Evolutionary conservation across 805 yeast species (phyloP), one percentile per base, ranked within the genome.

Genomic region (Candida taoyuanica): DNA sequence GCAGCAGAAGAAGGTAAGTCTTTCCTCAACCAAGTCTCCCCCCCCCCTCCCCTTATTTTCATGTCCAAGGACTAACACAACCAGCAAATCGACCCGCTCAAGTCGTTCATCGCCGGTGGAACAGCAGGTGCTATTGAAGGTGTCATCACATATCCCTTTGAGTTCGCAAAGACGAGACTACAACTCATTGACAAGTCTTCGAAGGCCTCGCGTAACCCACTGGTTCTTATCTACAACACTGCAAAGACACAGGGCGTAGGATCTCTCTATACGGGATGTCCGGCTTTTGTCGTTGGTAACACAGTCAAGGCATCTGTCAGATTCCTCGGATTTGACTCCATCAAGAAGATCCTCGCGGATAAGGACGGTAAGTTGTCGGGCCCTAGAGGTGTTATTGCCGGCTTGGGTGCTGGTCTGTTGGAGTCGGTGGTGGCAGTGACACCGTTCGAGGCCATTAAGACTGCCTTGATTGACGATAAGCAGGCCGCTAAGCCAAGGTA

Each of bases 71-170:
- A 34, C 29, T 27, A 31, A 31, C 40, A n/a, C 12, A 7, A 7
- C 19, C 15, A 34, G 40, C 73, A 56, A 74, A 44, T 77, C 12
- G 91, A 83, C 57, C 91, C 93, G 3, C 55, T 74, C 44, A 78
- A 83, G 53, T 86, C 97, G 2, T 87, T 91, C 55, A 68, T 89
- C 19, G 98, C 96, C 6, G 98, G 98, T 40, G 96, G 97, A 37
- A 71, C 85, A 0, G 98, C 98, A 0, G 98, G 98, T 41, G 98
- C 96, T 18, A 79, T 89, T 23, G 98, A 91, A 64, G 96, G 96
- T 24, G 77, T 77, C 28, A 72, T 85, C 32, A 91, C 98, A 3
- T 91, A 88, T 60, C 98, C 98, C 3, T 93, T 93, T 62, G 98
- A 91, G 62, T 91, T 89, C 65, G 96, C 98, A 32, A 91, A 91